Base-by-base conservation (phyloP, 1,284 basidiomycete genomes). In the Fomitopsis betulina region DNA sequence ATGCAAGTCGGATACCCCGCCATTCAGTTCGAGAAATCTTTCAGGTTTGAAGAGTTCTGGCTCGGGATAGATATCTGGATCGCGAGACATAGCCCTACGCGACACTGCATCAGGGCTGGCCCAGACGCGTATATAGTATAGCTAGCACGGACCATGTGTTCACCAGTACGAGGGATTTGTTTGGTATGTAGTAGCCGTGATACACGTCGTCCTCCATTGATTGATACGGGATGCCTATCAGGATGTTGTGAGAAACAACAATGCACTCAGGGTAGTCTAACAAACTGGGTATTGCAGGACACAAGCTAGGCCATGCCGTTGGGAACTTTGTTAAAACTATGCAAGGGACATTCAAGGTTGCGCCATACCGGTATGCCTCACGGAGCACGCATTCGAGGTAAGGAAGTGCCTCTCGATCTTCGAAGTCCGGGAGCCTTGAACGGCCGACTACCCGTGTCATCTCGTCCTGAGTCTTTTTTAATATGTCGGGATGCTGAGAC, bases 401-500 rank as follows among this genome's bases (percentile, higher is more conserved):
- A 0, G 73, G 72, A 55, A 86, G 73, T 51, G 73, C 74, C 19
- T 72, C 69, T 57, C 78, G 70, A 68, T 84, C 82, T 17, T 78
- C 73, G 43, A 79, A 65, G 39, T 67, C 75, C 17, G 80, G 80
- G 27, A 84, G 72, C 19, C 79, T 72, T 49, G 73, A 69, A 27
- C 52, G 64, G 25, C 82, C 81, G 57, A 81, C 69, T 3, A 83
- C 77, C 3, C 51, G 32, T 19, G 19, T 40, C 3, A 54, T 45
- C 37, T 40, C 38, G 12, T 17, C 38, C 23, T 84, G 83, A 2
- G 78, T 79, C 67, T 79, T 81, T 63, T 68, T 69, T 60, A 79
- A 75, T 1, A 77, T 77, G 4, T 77, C 70, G 2, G 84, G 83
- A 66, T 82, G 69, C 50, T 78, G 70, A 35, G 77, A 68, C 80